Evolutionary conservation across 495 filamentous ascomycete species (phyloP), one percentile per base, ranked within the genome.

Genomic region (Tuber melanosporum): DNA sequence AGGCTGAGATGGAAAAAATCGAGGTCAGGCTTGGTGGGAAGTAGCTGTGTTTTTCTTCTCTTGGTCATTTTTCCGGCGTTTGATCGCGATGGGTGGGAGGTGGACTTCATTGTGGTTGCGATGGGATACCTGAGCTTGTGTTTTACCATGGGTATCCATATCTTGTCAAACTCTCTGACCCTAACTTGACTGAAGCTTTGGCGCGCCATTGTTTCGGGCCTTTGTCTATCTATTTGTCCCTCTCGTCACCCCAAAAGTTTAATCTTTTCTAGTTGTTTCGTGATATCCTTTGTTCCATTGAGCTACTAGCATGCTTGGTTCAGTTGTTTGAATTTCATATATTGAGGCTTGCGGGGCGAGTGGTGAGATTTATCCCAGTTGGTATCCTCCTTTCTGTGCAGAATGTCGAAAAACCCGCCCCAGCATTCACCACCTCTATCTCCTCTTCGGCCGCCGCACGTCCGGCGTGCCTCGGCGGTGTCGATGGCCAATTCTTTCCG

Each of bases 1-100:
- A 91, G 71, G 81, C 85, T 72, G 94, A 97, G 89, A 91, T 87
- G 85, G 84, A 82, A 81, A 94, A 90, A 89, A 89, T 91, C 76
- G 94, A 98, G 88, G 81, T 83, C 76, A 88, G 93, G 80, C 85
- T 97, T 82, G 76, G 70, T 19, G 75, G 26, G 46, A 41, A 80
- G 6, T 80, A 82, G 75, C 39, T 14, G 46, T 8, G 7, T 66
- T 66, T 66, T 66, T 66, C 22, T 10, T 57, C 9, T 17, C 57
- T 17, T 32, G 57, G 7, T 17, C 57, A 17, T 32, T 66, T 15
- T 26, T 36, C 14, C 3, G 14, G n/a, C 14, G 12, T 66, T 66
- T 66, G 26, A 66, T 66, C 57, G 5, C 15, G 26, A 26, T 66
- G 26, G 57, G 57, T 66, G 57, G 57, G 49, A 10, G 49, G 57